Evolutionary conservation across 2,329 filamentous ascomycete genomes (phyloP), one percentile per base, ranked within the genome.

Genomic region (Penicillium palitans): DNA sequence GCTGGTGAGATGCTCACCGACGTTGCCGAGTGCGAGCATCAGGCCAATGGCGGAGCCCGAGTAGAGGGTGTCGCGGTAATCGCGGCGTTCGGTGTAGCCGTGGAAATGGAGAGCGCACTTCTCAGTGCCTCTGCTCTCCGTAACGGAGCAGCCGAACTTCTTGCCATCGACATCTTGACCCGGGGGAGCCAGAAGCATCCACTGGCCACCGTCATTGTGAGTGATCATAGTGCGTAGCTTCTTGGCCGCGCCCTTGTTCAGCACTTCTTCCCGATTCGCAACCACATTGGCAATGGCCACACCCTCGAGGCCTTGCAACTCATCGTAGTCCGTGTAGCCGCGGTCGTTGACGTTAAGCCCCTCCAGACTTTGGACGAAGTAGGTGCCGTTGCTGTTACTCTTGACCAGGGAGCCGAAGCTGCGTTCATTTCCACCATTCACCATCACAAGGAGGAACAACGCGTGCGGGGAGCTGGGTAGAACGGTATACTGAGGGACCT

Each of bases 301-400:
- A 44, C 95, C 95, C 74, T 99, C 93, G 15, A 99, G 81, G 3
- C 92, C 92, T 48, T 90, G 84, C 81, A 97, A 91, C 79, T 96
- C 97, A 74, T 99, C 95, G 74, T 96, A 99, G 72, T 99, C 95
- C 45, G 96, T 93, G 69, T 88, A 97, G 44, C 88, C 92, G 2
- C 73, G 67, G 13, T 83, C 79, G 70, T 97, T 87, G 66, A 91
- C 85, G 75, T 98, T 97, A 70, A 98, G 91, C 21, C 85, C 86
- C 49, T 85, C 80, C 25, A 95, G 81, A 74, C 90, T 96, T 63
- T 96, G 80, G 13, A 96, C 90, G 70, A 97, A 99, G 1, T 90
- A 95, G 0, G 95, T 99, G 54, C 95, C 95, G 71, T 99, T 98
- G 68, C 92, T 97, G 79, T 99, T 99, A 71, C 92, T 97, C 84